phyloP scores from a whole-genome alignment of 2,329 filamentous ascomycete genomes.

The Talaromyces verruculosus region DNA sequence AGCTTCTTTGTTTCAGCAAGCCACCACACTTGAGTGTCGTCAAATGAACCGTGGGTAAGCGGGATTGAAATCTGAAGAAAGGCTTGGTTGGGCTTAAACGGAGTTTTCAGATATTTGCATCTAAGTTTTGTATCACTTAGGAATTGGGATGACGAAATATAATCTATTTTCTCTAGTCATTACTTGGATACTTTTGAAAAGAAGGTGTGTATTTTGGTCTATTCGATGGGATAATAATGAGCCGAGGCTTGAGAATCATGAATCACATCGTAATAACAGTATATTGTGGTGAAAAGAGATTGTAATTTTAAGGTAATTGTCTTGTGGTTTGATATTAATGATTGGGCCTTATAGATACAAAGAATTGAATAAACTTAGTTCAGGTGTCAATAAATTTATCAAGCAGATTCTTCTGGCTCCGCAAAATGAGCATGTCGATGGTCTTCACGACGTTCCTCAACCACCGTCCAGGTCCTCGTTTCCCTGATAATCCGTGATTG shows the following conservation, averaged over 20 bases:
- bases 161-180: neutral
- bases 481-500: slow-evolving; percentile 31
- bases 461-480: slow-evolving; percentile 29
- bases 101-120: neutral
- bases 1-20: slow-evolving; percentile 1
- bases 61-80: neutral
- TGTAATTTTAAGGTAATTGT: no score
- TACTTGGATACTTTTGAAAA: neutral
- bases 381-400: neutral
- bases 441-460: slow-evolving; percentile 24
- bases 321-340: neutral
- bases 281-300: neutral
- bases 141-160: neutral
- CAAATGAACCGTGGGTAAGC: neutral
- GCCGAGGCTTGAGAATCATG: neutral
- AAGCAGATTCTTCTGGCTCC: neutral
- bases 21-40: neutral
- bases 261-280: neutral
- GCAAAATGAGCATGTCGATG: slow-evolving; percentile 8
- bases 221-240: neutral
- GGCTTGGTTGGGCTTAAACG: no score
- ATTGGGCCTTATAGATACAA: neutral
- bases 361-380: neutral
- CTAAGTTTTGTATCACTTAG: neutral
- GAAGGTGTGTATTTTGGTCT: neutral